Base-by-base conservation (phyloP, 768 basidiomycete species). In the Phaeotremella fagi region DNA sequence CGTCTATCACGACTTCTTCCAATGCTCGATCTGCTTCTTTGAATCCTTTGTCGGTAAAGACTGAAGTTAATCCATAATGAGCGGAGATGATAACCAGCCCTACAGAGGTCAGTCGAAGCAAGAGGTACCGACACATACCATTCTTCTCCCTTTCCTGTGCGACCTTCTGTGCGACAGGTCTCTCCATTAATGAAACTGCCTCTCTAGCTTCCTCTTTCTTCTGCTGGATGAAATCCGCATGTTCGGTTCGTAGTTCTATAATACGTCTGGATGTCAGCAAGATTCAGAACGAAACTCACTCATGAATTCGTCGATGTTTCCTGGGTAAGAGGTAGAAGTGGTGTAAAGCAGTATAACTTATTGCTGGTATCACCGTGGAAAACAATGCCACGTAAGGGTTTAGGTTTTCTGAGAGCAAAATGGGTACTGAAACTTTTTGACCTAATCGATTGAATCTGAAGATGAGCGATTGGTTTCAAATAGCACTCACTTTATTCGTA, bases 11-110 rank as follows among this genome's bases (percentile, higher is more conserved):
- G 26, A 87, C 77, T 47, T 81, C 82, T 53, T 80, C 77, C 7
- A 78, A 77, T 49, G 78, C 81, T 16, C 65, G 63, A 63, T 80
- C 79, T 1, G 43, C 44, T 15, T 56, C 56, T n/a, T 57, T 38
- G 25, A 72, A 52, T 4, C 72, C 72, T 20, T 61, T 47, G 0
- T 58, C 31, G 1, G 73, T 67, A 50, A 75, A 75, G 2, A 60
- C 53, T 1, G 61, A 45, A 24, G 78, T 75, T 42, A 82, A 79
- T 16, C 86, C 85, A 72, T 90, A 91, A 7, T 75, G 79, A 20
- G 88, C 90, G 54, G 85, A 82, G 59, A 83, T 68, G 64, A 94
- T 82, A 54, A 92, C 80, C 38, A 92, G 78, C 49, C 88, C 87
- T 89, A 33, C 9, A n/a, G n/a, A n/a, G 16, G 7, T 7, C 31